These are phyloP conservation scores for Heterobasidion parviporum DNA, from an alignment of 1,284 basidiomycete genomes.

Conservation along the genomic window DNA sequence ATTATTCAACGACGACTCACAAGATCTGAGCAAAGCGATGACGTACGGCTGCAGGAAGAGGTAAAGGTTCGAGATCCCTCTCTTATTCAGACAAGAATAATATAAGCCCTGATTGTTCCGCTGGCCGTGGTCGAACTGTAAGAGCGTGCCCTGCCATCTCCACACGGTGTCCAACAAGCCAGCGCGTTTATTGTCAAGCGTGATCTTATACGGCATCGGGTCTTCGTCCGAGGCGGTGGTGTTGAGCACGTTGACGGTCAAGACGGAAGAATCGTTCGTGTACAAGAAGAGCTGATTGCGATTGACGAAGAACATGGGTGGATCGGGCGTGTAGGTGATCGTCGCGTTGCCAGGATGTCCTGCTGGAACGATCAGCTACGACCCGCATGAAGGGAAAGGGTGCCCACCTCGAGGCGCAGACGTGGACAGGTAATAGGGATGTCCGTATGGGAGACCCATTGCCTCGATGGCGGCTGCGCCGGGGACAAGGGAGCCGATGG, in stretches of 20 bases:
- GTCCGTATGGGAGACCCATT: conserved; percentile 20
- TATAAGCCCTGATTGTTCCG: conserved; percentile 40
- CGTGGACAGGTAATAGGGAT: conserved; percentile 31
- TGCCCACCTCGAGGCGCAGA: conserved; percentile 16
- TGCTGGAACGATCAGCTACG: conserved; percentile 12
- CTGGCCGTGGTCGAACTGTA: conserved; percentile 40
- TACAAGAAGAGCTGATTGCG: conserved; percentile 43
- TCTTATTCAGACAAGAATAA: conserved; percentile 32
- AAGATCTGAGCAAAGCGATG: not conserved
- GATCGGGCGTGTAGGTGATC: conserved; percentile 14
- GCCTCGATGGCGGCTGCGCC: conserved; percentile 40
- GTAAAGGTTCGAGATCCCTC: conserved; percentile 33
- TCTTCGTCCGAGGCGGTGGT: conserved; percentile 33
- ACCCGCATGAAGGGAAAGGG: conserved; percentile 2
- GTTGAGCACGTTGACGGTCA: conserved; percentile 46
- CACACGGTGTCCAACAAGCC: conserved; percentile 38
- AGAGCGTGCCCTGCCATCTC: conserved; percentile 49
- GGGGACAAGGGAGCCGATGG: conserved; percentile 41
- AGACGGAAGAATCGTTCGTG: conserved; percentile 47
- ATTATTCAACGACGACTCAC: not conserved
- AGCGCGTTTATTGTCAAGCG: conserved; percentile 28
- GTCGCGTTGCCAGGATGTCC: conserved; percentile 23
- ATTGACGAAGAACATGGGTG: conserved; percentile 45
- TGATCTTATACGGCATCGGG: conserved; percentile 34
- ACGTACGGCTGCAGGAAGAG: conserved; percentile 41